These are phyloP conservation scores for Leccinellum rugosiceps DNA, from an alignment of 768 basidiomycete genomes.

Conservation along the genomic window DNA sequence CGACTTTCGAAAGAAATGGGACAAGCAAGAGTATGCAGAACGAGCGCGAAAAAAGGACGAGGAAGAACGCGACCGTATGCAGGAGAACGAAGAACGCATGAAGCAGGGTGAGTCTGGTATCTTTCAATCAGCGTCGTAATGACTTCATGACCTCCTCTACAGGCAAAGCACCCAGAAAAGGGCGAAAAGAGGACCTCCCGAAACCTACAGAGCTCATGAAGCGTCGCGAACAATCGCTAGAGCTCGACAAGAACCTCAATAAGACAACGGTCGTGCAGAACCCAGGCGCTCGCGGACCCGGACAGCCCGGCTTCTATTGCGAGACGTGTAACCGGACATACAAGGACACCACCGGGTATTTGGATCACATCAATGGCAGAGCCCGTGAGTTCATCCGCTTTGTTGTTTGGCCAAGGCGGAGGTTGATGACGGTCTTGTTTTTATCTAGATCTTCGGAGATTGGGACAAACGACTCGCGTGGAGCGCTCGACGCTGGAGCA, in stretches of 20 bases:
- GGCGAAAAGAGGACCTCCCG: slow-evolving; percentile 69
- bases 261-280: slow-evolving; percentile 95
- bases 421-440: neutral
- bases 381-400: slow-evolving; percentile 60
- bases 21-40: slow-evolving; percentile 88
- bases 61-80: slow-evolving; percentile 78
- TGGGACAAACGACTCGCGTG: slow-evolving; percentile 96
- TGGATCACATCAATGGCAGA: slow-evolving; percentile 95
- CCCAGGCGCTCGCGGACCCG: slow-evolving; percentile 76
- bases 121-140: neutral
- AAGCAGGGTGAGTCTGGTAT: slow-evolving; percentile 61
- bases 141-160: neutral
- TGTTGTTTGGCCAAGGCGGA: neutral
- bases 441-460: slow-evolving; percentile 71
- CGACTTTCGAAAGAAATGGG: slow-evolving; percentile 88
- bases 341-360: slow-evolving; percentile 90
- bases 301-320: slow-evolving; percentile 93
- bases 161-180: slow-evolving; percentile 83
- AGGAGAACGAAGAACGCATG: slow-evolving; percentile 80
- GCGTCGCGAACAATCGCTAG: slow-evolving; percentile 77
- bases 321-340: slow-evolving; percentile 88
- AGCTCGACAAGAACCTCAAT: slow-evolving; percentile 90
- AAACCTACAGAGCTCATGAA: slow-evolving; percentile 94
- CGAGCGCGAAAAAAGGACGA: slow-evolving; percentile 77
- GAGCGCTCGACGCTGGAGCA: slow-evolving; percentile 89